Base-by-base conservation (phyloP, 31 red algal species). In the Asparagopsis taxiformis region DNA sequence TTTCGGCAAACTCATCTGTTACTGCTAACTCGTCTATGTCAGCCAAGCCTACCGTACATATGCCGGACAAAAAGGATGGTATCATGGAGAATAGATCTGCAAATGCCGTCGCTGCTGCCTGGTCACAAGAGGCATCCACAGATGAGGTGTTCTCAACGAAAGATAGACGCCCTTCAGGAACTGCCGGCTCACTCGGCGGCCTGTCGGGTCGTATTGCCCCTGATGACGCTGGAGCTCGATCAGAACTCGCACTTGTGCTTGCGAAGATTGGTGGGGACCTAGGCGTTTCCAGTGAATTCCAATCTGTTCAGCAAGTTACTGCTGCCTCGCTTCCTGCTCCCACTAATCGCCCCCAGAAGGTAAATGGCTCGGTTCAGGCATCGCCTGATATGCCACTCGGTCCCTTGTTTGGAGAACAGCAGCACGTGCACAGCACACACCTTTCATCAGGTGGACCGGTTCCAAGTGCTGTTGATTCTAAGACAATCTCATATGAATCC, bases 231-330 rank as follows among this genome's bases (percentile, higher is more conserved):
- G 39, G 62, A 25, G 54, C 79, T 21, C 36, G 66, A 37, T 59
- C 79, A 26, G 79, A 60, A 15, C 48, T 84, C 38, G 79, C 65
- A 33, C 65, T 73, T 33, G 67, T 84, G 1, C 44, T 84, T 2
- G 79, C 79, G 20, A 84, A 72, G 22, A 63, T 72, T 19, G 79
- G 79, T 30, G 68, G 68, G 5, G 56, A 69, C 22, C 66, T 73
- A 65, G 79, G 79, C 17, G 79, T 84, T 0, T 72, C 79, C 5
- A 73, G 67, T 43, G 79, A 84, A 55, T 35, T 84, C 52, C 67
- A 84, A 13, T 24, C 52, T 15, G 52, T 19, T 55, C 52, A 19
- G 8, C 52, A 19, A 15, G 0, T 24, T 7, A 55, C 21, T 15
- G 21, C 5, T 55, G 52, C 26, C 52, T 15, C 52, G 13, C 21